Percentiles rank a stretch among this genome's conserved stretches.
Conservation (phyloP, 768 basidiomycete genomes). For the Calvatia gigantea region DNA sequence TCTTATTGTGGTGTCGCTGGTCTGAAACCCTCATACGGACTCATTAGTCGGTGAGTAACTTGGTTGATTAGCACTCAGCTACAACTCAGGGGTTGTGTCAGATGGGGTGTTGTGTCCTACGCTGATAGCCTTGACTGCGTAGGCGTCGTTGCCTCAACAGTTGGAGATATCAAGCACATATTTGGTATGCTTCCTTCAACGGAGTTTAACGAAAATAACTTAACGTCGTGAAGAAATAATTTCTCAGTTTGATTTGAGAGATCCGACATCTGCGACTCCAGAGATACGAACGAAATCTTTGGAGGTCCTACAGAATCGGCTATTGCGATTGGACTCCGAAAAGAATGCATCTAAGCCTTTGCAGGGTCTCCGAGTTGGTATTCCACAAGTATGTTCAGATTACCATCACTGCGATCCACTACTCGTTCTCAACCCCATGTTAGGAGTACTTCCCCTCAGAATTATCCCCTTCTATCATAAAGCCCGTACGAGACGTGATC, state of each 20-base stretch:
- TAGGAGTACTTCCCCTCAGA: slow-evolving; percentile 82
- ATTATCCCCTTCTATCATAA: slow-evolving; percentile 42
- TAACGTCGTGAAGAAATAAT: slow-evolving; percentile 34
- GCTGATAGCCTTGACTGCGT: slow-evolving; percentile 96
- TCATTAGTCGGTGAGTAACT: slow-evolving; percentile 69
- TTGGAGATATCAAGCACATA: slow-evolving; percentile 45
- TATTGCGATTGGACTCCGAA: slow-evolving; percentile 9
- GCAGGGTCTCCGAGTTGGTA: slow-evolving; percentile 62
- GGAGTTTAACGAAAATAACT: background rate
- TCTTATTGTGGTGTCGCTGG: slow-evolving; percentile 92
- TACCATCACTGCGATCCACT: background rate
- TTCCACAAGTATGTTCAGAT: slow-evolving; percentile 61
- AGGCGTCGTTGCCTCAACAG: slow-evolving; percentile 65
- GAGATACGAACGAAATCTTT: slow-evolving; percentile 28
- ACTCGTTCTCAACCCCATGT: background rate
- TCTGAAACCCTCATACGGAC: slow-evolving; percentile 91
- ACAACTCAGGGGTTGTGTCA: slow-evolving; percentile 22
- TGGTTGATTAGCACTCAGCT: background rate
- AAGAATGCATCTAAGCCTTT: slow-evolving; percentile 21
- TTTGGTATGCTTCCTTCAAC: slow-evolving; percentile 51
- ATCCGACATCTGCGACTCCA: slow-evolving; percentile 67
- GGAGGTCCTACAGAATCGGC: slow-evolving; percentile 12
- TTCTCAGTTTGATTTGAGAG: slow-evolving; percentile 58
- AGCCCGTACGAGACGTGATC: slow-evolving; percentile 45
- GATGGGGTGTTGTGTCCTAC: slow-evolving; percentile 90